A percentile compares a stretch with the other conserved stretches of the same genome.
phyloP scores from a whole-genome alignment of 306 rosid genomes.

The Quercus dentata region DNA sequence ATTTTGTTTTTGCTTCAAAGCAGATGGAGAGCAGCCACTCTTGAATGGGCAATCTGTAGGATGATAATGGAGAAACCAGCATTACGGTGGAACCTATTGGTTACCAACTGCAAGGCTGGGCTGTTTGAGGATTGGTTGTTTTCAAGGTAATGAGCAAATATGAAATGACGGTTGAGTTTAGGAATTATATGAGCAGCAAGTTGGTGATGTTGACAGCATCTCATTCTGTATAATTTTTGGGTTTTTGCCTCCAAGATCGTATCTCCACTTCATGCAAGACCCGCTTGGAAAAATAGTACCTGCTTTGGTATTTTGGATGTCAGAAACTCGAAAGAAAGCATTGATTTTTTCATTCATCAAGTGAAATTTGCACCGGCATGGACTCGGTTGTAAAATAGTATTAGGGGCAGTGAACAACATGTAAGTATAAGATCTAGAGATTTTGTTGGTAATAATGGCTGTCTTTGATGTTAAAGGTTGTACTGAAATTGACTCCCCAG shows the following conservation, averaged over 20 bases:
- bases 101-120: neutral
- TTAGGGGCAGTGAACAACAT: neutral
- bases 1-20: conserved; percentile 8
- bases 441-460: neutral
- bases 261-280: neutral
- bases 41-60: conserved; percentile 41
- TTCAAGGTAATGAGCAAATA: conserved; percentile 11
- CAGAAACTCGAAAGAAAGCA: neutral
- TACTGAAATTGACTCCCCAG: neutral
- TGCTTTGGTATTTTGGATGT: conserved; percentile 1
- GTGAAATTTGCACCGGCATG: neutral
- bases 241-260: neutral
- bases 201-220: conserved; percentile 9
- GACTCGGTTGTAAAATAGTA: conserved; percentile 25
- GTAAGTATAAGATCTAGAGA: neutral
- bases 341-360: neutral
- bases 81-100: neutral
- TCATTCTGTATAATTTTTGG: conserved; percentile 5
- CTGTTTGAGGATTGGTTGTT: conserved; percentile 8
- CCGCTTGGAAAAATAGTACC: neutral
- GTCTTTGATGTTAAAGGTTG: neutral
- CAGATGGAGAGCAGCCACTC: conserved; percentile 56
- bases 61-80: conserved; percentile 15
- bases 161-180: neutral
- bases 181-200: conserved; percentile 1